A percentile compares a stretch with the other conserved stretches of the same genome.
Conservation (phyloP, 306 rosid genomes). For the Rosa chinensis region DNA sequence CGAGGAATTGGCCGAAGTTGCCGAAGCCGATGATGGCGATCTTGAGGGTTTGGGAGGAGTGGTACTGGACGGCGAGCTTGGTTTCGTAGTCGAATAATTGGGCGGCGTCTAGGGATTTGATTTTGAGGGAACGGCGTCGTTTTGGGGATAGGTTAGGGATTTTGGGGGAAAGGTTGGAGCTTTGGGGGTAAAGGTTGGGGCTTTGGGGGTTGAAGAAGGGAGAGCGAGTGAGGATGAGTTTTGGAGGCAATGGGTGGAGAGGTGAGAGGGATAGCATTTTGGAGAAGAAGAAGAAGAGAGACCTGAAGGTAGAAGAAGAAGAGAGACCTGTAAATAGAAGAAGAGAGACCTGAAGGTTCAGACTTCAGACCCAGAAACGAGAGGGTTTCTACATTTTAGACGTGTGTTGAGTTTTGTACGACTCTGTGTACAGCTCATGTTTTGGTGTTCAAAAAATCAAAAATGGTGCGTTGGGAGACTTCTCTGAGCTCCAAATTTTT, state of each 20-base stretch:
- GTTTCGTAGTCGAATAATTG: conserved; percentile 66
- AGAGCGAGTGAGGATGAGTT: conserved; percentile 1
- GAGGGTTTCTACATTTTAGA: background rate
- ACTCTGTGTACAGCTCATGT: no score
- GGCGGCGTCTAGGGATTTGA: conserved; percentile 71
- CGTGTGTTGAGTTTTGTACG: background rate
- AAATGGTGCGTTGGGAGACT: no score
- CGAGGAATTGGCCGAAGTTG: conserved; percentile 80
- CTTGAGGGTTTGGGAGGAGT: conserved; percentile 48
- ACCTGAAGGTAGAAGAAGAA: background rate
- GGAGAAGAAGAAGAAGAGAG: background rate
- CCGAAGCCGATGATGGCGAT: conserved; percentile 74
- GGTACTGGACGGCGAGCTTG: conserved; percentile 51
- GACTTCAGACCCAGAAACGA: background rate
- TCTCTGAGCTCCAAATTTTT: no score
- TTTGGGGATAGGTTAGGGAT: background rate
- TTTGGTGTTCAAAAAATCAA: no score
- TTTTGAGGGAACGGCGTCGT: conserved; percentile 28
- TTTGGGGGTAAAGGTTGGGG: background rate
- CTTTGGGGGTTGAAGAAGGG: background rate
- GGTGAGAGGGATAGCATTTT: conserved; percentile 36
- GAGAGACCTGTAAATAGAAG: background rate
- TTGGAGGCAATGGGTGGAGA: conserved; percentile 26
- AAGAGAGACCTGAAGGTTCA: background rate
- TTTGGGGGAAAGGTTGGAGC: background rate